Conservation (phyloP, 352 stramenopile species). For the Plasmopara viticola region DNA sequence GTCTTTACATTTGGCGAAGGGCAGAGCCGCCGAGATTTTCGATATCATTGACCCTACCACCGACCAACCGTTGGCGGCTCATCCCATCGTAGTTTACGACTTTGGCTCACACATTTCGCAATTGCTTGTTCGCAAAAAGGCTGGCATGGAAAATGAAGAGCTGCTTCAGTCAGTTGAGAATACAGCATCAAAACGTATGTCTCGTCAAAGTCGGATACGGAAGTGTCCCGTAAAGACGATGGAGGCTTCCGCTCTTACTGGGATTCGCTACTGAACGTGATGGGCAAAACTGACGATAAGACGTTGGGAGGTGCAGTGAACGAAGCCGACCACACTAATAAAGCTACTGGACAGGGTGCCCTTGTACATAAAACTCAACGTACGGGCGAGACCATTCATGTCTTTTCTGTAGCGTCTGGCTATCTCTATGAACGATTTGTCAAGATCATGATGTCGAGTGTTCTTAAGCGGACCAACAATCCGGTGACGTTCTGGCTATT, state of each 20-base stretch:
- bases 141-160: conserved; percentile 80
- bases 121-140: conserved; percentile 89
- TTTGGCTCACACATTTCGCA: conserved; percentile 86
- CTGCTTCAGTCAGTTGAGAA: conserved; percentile 37
- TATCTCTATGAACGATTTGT: conserved; percentile 99
- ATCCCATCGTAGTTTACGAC: conserved; percentile 59
- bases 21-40: conserved; percentile 67
- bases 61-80: conserved; percentile 31
- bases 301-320: conserved; percentile 11
- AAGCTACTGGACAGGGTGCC: conserved; percentile 7
- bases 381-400: conserved; percentile 93
- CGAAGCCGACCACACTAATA: conserved; percentile 8
- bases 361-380: conserved; percentile 26
- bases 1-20: conserved; percentile 85
- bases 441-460: conserved; percentile 99
- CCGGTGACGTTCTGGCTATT: conserved; percentile 99
- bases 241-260: conserved; percentile 58
- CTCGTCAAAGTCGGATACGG: conserved; percentile 10
- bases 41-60: conserved; percentile 59
- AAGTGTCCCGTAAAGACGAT: conserved; percentile 41
- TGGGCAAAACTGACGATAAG: conserved; percentile 35
- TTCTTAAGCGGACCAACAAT: conserved; percentile 94
- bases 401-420: conserved; percentile 96
- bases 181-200: conserved; percentile 3
- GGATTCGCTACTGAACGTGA: conserved; percentile 66